phyloP scores from a whole-genome alignment of 352 stramenopile species.

The Elongisporangium undulatum region DNA sequence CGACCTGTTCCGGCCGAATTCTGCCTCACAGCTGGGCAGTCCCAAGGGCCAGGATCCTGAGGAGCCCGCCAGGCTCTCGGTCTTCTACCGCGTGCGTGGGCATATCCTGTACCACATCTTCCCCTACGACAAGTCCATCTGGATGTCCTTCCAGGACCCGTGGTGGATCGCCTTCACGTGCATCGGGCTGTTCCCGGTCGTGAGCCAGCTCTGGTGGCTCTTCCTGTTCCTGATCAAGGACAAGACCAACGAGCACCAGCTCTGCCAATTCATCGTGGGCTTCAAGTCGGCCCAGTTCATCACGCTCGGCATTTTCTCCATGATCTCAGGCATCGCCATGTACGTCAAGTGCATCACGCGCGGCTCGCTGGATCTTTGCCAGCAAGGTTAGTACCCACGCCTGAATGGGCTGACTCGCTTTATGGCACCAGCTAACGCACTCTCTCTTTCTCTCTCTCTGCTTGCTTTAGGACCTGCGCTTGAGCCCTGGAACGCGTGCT shows the following conservation, averaged over 20 bases:
- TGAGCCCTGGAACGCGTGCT: constrained; percentile 65
- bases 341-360: constrained; percentile 74
- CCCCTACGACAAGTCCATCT: constrained; percentile 86
- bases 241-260: constrained; percentile 90
- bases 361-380: constrained; percentile 53
- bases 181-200: constrained; percentile 73
- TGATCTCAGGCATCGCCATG: constrained; percentile 47
- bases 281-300: constrained; percentile 92
- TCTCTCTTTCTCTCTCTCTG: not conserved
- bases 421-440: not conserved
- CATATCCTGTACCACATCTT: constrained; percentile 87
- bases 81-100: constrained; percentile 48
- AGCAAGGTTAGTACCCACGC: constrained; percentile 28
- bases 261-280: constrained; percentile 91
- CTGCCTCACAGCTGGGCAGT: constrained; percentile 9
- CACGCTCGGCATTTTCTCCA: constrained; percentile 74
- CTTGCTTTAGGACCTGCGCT: constrained; percentile 40
- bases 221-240: constrained; percentile 89
- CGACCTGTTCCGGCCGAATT: constrained; percentile 58
- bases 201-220: constrained; percentile 90
- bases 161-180: constrained; percentile 78
- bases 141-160: constrained; percentile 77
- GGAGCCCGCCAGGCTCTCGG: constrained; percentile 15
- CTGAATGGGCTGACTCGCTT: not conserved
- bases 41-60: constrained; percentile 1